Conservation (phyloP, 495 filamentous ascomycete genomes). For the Penicillium argentinense region DNA sequence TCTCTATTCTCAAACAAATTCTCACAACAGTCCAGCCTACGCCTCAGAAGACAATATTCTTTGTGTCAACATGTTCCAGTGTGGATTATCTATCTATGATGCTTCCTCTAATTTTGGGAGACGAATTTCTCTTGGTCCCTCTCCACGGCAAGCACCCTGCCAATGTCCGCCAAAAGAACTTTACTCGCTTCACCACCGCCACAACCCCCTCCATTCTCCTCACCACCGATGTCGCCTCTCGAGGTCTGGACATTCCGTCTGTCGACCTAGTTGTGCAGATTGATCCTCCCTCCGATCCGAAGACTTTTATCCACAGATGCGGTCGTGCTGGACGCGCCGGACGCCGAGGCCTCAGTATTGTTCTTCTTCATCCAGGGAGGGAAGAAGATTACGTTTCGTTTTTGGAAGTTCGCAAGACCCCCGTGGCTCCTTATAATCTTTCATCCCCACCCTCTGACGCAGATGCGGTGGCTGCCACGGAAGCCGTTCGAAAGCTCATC, state of each 20-base stretch:
- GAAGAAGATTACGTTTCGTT: slow-evolving; percentile 91
- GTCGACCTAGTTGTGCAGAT: slow-evolving; percentile 93
- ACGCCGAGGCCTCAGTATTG: slow-evolving; percentile 77
- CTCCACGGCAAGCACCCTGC: slow-evolving; percentile 88
- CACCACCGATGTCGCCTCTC: slow-evolving; percentile 81
- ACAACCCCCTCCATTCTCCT: slow-evolving; percentile 72
- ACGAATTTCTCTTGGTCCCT: slow-evolving; percentile 65
- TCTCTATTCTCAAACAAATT: slow-evolving; percentile 69
- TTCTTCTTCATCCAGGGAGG: slow-evolving; percentile 76
- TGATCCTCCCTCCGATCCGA: slow-evolving; percentile 88
- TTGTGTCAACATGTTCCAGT: slow-evolving; percentile 90
- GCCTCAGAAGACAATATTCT: slow-evolving; percentile 84
- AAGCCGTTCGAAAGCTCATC: slow-evolving; percentile 60
- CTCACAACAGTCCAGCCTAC: slow-evolving; percentile 65
- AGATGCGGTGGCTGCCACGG: slow-evolving; percentile 53
- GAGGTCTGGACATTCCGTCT: slow-evolving; percentile 90
- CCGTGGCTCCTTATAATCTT: slow-evolving; percentile 62
- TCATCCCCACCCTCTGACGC: slow-evolving; percentile 53
- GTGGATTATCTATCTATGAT: slow-evolving; percentile 89
- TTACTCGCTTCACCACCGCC: slow-evolving; percentile 69
- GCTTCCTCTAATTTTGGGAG: slow-evolving; percentile 62
- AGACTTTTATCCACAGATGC: slow-evolving; percentile 92
- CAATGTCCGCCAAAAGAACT: slow-evolving; percentile 78
- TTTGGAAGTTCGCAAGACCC: slow-evolving; percentile 85
- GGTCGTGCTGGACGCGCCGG: slow-evolving; percentile 91